A percentile compares a stretch with the other conserved stretches of the same genome.
These are phyloP conservation scores for Suaeda aralocaspica DNA, from an alignment of 148 eudicot species.

Conservation along the genomic window DNA sequence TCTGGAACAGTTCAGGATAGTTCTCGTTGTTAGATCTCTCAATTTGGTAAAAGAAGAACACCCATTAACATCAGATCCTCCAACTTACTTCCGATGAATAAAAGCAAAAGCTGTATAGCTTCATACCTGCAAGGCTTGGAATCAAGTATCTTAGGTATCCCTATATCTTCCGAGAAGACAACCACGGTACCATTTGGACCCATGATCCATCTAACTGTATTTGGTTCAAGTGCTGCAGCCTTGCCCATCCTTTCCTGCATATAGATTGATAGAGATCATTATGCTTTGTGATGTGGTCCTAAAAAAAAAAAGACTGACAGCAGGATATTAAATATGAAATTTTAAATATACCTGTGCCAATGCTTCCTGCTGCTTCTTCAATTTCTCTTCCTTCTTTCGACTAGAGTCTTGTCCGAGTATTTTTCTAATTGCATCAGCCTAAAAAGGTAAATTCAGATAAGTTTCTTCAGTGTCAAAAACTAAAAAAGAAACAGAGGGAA, in stretches of 20 bases:
- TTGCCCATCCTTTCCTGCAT: conserved; percentile 43
- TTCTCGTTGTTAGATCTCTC: background rate
- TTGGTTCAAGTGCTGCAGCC: conserved; percentile 33
- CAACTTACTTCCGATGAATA: no score
- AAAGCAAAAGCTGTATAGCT: conserved; percentile 6
- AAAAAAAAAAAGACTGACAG: background rate
- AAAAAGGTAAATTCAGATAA: background rate
- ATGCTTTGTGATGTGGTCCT: conserved; percentile 10
- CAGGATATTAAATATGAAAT: conserved; percentile 7
- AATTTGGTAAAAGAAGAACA: background rate
- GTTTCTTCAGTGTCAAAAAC: background rate
- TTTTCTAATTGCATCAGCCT: conserved; percentile 59
- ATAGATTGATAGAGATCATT: conserved; percentile 14
- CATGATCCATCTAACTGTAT: conserved; percentile 40
- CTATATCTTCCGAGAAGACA: conserved; percentile 45
- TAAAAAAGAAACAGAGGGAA: background rate
- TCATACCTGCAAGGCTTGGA: conserved; percentile 40
- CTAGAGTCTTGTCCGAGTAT: conserved; percentile 55
- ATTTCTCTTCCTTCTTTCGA: conserved; percentile 49
- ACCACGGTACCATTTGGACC: conserved; percentile 51
- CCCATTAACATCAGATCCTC: background rate
- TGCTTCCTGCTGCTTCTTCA: conserved; percentile 45
- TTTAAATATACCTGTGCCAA: conserved; percentile 36
- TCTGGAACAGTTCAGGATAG: conserved; percentile 27
- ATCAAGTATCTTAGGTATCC: conserved; percentile 43